Base-by-base conservation (phyloP, 371 early-diverging fungal species). In the Rhizopus sp. region DNA sequence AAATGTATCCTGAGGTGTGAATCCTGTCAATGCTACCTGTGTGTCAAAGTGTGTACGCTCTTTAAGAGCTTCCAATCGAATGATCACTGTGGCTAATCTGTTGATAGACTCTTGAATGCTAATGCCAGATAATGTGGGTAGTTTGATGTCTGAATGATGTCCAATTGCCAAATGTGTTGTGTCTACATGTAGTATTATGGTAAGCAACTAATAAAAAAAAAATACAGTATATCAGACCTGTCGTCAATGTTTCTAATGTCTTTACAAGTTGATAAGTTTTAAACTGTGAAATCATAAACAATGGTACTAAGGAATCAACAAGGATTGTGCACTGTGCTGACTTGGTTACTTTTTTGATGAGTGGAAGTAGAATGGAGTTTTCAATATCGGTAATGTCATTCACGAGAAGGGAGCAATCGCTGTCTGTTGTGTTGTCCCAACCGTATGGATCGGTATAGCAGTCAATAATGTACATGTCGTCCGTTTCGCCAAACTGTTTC, bases 181-280 rank as follows among this genome's bases (percentile, higher is more conserved):
- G 16, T 77, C 77, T 77, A 53, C 7, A 30, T 23, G 16, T 31
- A 13, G 33, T 1, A 37, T 52, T 6, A 48, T 13, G 12, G 3
- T 9, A 23, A 53, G 6, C 29, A 47, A 50, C 15, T 13, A 32
- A 15, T n/a, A 16, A 15, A 41, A 41, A 41, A 41, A 41, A 41
- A 41, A n/a, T n/a, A 41, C n/a, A 41, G 2, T 6, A 10, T n/a
- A 41, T 6, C 23, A 47, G 59, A 72, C 77, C 77, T 17, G 74
- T 66, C 0, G 78, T 74, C 7, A 77, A 54, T 4, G 75, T 70
- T 15, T 70, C 64, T 13, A 78, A 33, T 13, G 71, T 56, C 17
- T 72, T 72, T 5, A 78, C 59, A 15, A 74, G 53, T 41, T 70
- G 78, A 50, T 75, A 78, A 0, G 71, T 66, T 46, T 59, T 62